Conservation (phyloP, 2,329 filamentous ascomycete species). For the Talaromyces sp. region DNA sequence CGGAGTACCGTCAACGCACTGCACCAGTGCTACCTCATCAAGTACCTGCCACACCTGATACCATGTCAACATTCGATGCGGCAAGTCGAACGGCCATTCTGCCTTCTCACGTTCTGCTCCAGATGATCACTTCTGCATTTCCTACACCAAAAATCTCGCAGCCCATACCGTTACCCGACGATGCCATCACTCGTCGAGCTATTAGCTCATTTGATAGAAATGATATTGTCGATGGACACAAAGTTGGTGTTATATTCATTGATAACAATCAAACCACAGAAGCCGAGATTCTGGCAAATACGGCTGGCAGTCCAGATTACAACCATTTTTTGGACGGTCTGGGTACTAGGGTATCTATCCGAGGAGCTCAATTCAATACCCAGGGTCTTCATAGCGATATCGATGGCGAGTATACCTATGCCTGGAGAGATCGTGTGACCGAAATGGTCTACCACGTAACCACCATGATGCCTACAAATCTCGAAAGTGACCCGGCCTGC, state of each 20-base stretch:
- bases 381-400: constrained; percentile 82
- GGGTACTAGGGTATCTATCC: constrained; percentile 76
- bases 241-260: constrained; percentile 91
- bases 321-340: constrained; percentile 78
- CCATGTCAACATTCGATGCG: constrained; percentile 40
- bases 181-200: constrained; percentile 69
- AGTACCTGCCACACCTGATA: constrained; percentile 40
- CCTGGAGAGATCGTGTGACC: constrained; percentile 91
- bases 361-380: constrained; percentile 84
- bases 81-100: constrained; percentile 43
- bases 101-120: constrained; percentile 49
- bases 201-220: constrained; percentile 81
- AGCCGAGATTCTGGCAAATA: constrained; percentile 80
- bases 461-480: constrained; percentile 93
- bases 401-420: constrained; percentile 86
- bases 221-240: constrained; percentile 90
- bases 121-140: constrained; percentile 45
- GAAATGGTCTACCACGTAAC: constrained; percentile 95
- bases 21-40: constrained; percentile 48
- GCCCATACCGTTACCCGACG: constrained; percentile 73
- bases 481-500: constrained; percentile 71
- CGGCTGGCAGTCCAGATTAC: constrained; percentile 83
- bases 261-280: constrained; percentile 82
- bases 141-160: constrained; percentile 54
- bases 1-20: constrained; percentile 49